Conservation (phyloP, 1,139 yeast genomes). For the Hanseniaspora uvarum region DNA sequence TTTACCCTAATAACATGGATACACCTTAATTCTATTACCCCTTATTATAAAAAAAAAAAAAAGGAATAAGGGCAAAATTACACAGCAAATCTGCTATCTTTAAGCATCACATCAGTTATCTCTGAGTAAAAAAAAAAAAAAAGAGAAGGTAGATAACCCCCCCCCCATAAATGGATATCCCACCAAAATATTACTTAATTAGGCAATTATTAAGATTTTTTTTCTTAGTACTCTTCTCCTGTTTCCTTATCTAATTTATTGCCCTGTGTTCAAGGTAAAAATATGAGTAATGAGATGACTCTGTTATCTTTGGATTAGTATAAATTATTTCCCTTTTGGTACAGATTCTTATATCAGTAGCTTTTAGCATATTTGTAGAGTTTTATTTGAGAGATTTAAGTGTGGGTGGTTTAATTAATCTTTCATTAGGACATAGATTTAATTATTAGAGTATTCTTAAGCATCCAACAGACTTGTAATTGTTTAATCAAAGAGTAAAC, state of each 20-base stretch:
- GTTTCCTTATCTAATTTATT: not conserved
- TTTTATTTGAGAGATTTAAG: no score
- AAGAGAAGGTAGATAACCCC: not conserved
- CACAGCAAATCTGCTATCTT: not conserved
- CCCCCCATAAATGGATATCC: no score
- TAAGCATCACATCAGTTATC: not conserved
- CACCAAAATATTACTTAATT: not conserved
- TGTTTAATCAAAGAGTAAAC: not conserved
- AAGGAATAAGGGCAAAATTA: not conserved
- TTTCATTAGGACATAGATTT: no score
- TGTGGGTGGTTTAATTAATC: no score
- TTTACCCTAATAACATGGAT: not conserved
- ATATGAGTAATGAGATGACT: not conserved
- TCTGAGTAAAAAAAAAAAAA: not conserved
- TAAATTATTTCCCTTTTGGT: not conserved
- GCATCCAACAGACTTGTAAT: not conserved
- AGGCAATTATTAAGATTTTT: not conserved
- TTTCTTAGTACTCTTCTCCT: not conserved
- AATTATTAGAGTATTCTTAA: no score
- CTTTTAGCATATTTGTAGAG: no score
- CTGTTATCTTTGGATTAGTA: not conserved
- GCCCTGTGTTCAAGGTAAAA: not conserved
- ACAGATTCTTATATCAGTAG: no score
- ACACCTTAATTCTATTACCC: not conserved
- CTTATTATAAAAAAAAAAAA: not conserved